A percentile compares a stretch with the other conserved stretches of the same genome.
Evolutionary conservation across 495 filamentous ascomycete genomes (phyloP).

Genomic region (Aspergillus avenaceus): DNA sequence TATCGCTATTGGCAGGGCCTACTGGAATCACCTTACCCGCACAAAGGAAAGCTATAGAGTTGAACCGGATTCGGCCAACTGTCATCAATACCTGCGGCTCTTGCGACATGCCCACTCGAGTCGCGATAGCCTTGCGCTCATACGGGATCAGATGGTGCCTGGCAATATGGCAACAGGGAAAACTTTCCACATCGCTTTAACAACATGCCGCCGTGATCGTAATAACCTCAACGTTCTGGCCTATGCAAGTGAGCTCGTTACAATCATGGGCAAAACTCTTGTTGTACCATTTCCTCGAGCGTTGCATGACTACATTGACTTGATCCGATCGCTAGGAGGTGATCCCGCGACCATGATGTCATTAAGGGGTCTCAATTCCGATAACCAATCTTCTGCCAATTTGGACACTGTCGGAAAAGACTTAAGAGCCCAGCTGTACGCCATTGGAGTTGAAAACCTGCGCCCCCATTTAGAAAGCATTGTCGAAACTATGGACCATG

Average conservation of each 20-base stretch:
- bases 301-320: slow-evolving; percentile 26
- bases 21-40: slow-evolving; percentile 70
- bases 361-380: slow-evolving; percentile 21
- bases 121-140: slow-evolving; percentile 43
- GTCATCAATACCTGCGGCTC: slow-evolving; percentile 60
- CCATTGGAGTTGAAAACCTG: slow-evolving; percentile 19
- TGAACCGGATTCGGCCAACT: slow-evolving; percentile 65
- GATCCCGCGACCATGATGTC: slow-evolving; percentile 30
- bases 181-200: slow-evolving; percentile 69
- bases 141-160: slow-evolving; percentile 47
- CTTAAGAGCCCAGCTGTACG: slow-evolving; percentile 11
- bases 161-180: slow-evolving; percentile 33
- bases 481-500: slow-evolving; percentile 20
- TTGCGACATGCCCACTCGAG: slow-evolving; percentile 62
- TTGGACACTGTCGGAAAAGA: no score
- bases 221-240: slow-evolving; percentile 59
- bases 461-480: slow-evolving; percentile 28
- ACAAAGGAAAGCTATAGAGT: slow-evolving; percentile 40
- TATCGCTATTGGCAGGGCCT: slow-evolving; percentile 43
- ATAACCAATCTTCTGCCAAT: no score
- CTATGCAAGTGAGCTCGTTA: slow-evolving; percentile 53
- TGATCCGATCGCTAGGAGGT: slow-evolving; percentile 18
- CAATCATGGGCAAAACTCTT: slow-evolving; percentile 45
- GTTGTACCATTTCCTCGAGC: slow-evolving; percentile 33
- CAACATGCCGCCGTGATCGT: slow-evolving; percentile 63